Conservation (phyloP, 257 asterid species). For the Solanum appendiculatum region DNA sequence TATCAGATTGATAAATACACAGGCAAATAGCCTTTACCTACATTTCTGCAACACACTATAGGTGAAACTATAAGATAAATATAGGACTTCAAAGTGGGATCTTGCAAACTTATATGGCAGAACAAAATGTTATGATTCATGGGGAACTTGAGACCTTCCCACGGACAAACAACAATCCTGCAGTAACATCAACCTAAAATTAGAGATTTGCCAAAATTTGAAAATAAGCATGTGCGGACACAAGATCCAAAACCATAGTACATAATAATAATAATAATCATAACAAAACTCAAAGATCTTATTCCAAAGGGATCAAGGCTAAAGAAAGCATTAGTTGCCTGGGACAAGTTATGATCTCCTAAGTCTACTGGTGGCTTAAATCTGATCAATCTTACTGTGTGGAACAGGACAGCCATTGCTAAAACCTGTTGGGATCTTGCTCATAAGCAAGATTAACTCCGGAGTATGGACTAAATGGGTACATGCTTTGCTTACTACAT, state of each 20-base stretch:
- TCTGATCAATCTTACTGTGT: background rate
- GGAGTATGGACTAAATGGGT: background rate
- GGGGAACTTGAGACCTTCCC: background rate
- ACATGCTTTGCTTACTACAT: background rate
- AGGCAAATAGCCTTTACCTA: background rate
- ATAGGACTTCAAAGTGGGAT: background rate
- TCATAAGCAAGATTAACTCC: background rate
- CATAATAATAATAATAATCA: background rate
- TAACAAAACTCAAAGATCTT: background rate
- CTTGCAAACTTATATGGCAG: background rate
- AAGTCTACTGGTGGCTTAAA: background rate
- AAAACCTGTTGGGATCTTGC: background rate
- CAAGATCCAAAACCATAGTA: background rate
- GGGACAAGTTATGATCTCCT: background rate
- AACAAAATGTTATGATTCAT: background rate
- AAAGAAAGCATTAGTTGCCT: background rate
- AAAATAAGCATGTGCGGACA: background rate
- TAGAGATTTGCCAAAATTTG: background rate
- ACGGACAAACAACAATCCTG: background rate
- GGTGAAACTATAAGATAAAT: background rate
- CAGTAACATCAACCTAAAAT: background rate
- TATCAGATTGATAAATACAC: background rate
- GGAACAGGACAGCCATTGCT: background rate
- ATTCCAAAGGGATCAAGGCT: background rate
- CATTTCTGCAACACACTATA: background rate